phyloP scores from a whole-genome alignment of 73 alveolate genomes.

The Halteria grandinella region DNA sequence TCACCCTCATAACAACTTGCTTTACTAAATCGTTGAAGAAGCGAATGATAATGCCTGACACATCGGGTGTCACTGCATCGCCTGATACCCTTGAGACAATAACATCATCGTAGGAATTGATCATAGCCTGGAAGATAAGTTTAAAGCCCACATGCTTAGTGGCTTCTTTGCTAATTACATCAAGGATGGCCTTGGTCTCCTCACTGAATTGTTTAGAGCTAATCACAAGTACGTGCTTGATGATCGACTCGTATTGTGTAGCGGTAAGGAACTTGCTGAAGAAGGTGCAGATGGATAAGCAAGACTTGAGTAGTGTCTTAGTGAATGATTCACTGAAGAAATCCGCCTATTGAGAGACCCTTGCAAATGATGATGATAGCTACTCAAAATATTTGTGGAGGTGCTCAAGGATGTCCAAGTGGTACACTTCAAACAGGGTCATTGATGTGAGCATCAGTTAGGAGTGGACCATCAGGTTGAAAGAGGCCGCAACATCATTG shows the following conservation, averaged over 20 bases:
- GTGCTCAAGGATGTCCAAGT: constrained; percentile 25
- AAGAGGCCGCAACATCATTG: background rate
- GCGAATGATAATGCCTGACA: background rate
- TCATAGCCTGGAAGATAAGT: constrained; percentile 14
- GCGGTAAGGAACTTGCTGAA: constrained; percentile 39
- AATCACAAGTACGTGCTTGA: background rate
- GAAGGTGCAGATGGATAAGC: background rate
- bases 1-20: constrained; percentile 14
- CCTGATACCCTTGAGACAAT: background rate
- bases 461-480: background rate
- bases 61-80: background rate
- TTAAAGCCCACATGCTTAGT: background rate
- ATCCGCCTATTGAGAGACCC: background rate
- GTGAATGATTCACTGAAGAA: constrained; percentile 11
- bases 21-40: constrained; percentile 23
- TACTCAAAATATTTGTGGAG: background rate
- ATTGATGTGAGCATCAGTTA: constrained; percentile 10
- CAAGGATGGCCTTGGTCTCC: constrained; percentile 10
- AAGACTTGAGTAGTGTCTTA: constrained; percentile 16
- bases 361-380: background rate
- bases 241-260: background rate
- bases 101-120: constrained; percentile 23
- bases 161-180: constrained; percentile 3
- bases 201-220: background rate
- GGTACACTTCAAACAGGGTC: constrained; percentile 35